These are phyloP conservation scores for Penicillium sp. DNA, from an alignment of 2,329 filamentous ascomycete species.

Conservation along the genomic window DNA sequence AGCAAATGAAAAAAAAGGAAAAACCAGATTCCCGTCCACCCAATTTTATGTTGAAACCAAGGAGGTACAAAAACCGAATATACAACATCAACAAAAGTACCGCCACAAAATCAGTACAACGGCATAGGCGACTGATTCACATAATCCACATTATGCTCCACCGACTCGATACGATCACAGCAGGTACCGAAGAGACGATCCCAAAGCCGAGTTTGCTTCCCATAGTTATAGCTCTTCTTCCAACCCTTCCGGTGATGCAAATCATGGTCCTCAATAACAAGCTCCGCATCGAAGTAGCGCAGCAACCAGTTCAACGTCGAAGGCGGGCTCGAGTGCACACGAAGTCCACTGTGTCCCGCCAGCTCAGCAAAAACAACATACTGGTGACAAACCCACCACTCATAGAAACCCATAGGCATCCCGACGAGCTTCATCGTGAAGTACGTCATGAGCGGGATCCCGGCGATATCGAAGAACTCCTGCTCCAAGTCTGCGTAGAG, in stretches of 20 bases:
- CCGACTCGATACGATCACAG: slow-evolving; percentile 25
- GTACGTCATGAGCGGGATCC: slow-evolving; percentile 24
- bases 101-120: slow-evolving; percentile 14
- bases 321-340: slow-evolving; percentile 24
- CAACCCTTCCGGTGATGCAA: slow-evolving; percentile 29
- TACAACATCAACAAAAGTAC: neutral
- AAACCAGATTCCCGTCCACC: neutral
- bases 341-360: slow-evolving; percentile 26
- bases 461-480: slow-evolving; percentile 28
- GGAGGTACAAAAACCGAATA: neutral
- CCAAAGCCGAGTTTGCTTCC: slow-evolving; percentile 29
- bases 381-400: slow-evolving; percentile 29
- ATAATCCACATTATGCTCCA: slow-evolving; percentile 24
- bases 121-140: slow-evolving; percentile 23
- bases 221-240: slow-evolving; percentile 29
- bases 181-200: slow-evolving; percentile 28
- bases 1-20: neutral
- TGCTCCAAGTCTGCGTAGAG: slow-evolving; percentile 26
- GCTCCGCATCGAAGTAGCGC: slow-evolving; percentile 22
- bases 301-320: slow-evolving; percentile 21
- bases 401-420: slow-evolving; percentile 28
- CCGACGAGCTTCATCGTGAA: slow-evolving; percentile 23
- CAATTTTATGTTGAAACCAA: neutral
- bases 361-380: slow-evolving; percentile 28
- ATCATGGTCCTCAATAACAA: slow-evolving; percentile 29